Evolutionary conservation across 495 filamentous ascomycete genomes (phyloP).

Genomic region (Talaromyces stipitatus): DNA sequence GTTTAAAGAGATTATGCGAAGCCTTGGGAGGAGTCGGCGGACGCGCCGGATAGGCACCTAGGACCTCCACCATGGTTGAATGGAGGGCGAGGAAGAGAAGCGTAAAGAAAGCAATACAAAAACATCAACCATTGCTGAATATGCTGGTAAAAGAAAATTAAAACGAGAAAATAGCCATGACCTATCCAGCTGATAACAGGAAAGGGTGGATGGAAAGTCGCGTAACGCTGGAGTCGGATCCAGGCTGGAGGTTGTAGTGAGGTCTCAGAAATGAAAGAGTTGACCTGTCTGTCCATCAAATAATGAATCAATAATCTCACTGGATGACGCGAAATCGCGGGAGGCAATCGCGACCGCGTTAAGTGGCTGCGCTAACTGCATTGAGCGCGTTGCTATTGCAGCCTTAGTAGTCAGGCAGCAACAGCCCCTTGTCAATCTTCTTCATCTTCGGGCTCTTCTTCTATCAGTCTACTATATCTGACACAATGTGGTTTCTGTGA

Average conservation of each 20-base stretch:
- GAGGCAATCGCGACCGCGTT: slow-evolving; percentile 4
- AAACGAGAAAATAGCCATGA: background rate
- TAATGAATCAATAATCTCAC: background rate
- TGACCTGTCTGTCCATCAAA: no score
- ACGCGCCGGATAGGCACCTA: slow-evolving; percentile 42
- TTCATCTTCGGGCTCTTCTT: no score
- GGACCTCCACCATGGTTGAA: slow-evolving; percentile 43
- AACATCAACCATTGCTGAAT: background rate
- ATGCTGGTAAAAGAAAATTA: background rate
- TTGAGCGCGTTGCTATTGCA: background rate
- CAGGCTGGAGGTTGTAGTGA: background rate
- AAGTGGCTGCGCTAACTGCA: slow-evolving; percentile 1
- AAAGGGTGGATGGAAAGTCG: background rate
- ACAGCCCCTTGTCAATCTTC: background rate
- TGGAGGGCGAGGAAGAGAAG: background rate
- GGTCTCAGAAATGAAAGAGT: background rate
- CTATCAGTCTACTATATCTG: background rate
- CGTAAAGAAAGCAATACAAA: background rate
- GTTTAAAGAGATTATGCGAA: slow-evolving; percentile 28
- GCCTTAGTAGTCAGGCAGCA: background rate
- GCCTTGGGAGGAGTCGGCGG: slow-evolving; percentile 57
- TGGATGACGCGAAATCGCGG: slow-evolving; percentile 4
- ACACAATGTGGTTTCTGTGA: no score
- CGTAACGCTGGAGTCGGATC: background rate
- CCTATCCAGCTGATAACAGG: background rate